A percentile compares a stretch with the other conserved stretches of the same genome.
phyloP scores from a whole-genome alignment of 495 filamentous ascomycete species.

The Friedmanniomyces endolithicus region DNA sequence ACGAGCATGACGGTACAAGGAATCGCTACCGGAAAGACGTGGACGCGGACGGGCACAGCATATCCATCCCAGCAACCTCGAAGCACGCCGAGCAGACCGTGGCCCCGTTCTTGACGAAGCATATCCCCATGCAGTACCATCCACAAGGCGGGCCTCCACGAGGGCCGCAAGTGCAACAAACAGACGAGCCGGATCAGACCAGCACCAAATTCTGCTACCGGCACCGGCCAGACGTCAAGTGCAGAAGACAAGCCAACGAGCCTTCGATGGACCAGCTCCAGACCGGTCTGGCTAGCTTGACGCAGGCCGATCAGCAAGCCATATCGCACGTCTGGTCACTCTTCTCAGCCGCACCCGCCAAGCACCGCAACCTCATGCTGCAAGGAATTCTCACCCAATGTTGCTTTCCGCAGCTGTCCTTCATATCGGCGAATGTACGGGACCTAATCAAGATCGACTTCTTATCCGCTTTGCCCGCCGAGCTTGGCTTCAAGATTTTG shows the following conservation, averaged over 20 bases:
- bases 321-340: constrained; percentile 95
- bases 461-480: constrained; percentile 70
- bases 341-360: constrained; percentile 88
- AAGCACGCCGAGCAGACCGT: constrained; percentile 46
- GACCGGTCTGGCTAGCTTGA: constrained; percentile 67
- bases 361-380: constrained; percentile 88
- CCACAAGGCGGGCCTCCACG: constrained; percentile 40
- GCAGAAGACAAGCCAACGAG: constrained; percentile 80
- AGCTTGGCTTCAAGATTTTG: constrained; percentile 86
- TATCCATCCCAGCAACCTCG: constrained; percentile 15
- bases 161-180: constrained; percentile 23
- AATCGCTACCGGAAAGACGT: constrained; percentile 16
- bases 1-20: constrained; percentile 14
- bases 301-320: constrained; percentile 74
- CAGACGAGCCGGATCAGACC: constrained; percentile 32
- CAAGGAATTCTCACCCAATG: constrained; percentile 90
- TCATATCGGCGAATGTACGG: constrained; percentile 70
- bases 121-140: constrained; percentile 75
- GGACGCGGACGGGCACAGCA: constrained; percentile 13
- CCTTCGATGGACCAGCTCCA: constrained; percentile 91
- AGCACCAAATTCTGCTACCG: constrained; percentile 95
- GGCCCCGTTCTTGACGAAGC: constrained; percentile 70
- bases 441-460: constrained; percentile 96
- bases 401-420: constrained; percentile 93
- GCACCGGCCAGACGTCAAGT: constrained; percentile 89